Evolutionary conservation across 1,139 yeast species (phyloP), one percentile per base, ranked within the genome.

Genomic region (Yamadazyma siamensis): DNA sequence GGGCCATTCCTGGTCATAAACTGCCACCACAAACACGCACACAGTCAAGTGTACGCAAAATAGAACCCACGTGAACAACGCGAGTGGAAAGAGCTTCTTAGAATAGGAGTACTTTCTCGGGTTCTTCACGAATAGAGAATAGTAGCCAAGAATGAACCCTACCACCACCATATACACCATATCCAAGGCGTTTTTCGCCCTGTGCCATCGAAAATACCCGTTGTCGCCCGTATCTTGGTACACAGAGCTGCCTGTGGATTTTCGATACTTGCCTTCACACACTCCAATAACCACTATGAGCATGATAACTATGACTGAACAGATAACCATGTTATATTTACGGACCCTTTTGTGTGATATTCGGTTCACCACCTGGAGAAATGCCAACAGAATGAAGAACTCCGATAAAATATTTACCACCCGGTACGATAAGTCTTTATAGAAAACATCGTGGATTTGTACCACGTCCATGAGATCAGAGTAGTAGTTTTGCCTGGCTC

Each of bases 21-120:
- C 26, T 4, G 50, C 47, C 21, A 64, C 29, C 18, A 54, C 41
- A 3, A 70, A 43, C 3, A 69, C 45, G 23, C 46, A 44, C 29
- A 68, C 43, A 2, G 52, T 52, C 16, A 59, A 39, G 23, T 65
- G 65, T 15, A 54, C 27, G 1, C 43, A 25, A 16, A 72, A 33
- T 4, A 65, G 43, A 3, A 57, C 23, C 61, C 71, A 56, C 17
- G 61, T 55, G 34, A 70, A 62, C 1, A 59, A 25, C 0, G 72
- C 73, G 30, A 72, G 45, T 2, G 75, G 71, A 4, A 71, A 31
- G 10, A 71, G 50, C 33, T 56, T 57, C 21, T 46, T 46, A 18
- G 65, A 56, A 41, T 65, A 70, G 12, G 62, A 46, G 17, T 61
- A 47, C 30, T 52, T 53, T n/a, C 54, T 37, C 2, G 69, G 64